phyloP scores from a whole-genome alignment of 2,329 filamentous ascomycete species.

The Chrysosporium queenslandicum region DNA sequence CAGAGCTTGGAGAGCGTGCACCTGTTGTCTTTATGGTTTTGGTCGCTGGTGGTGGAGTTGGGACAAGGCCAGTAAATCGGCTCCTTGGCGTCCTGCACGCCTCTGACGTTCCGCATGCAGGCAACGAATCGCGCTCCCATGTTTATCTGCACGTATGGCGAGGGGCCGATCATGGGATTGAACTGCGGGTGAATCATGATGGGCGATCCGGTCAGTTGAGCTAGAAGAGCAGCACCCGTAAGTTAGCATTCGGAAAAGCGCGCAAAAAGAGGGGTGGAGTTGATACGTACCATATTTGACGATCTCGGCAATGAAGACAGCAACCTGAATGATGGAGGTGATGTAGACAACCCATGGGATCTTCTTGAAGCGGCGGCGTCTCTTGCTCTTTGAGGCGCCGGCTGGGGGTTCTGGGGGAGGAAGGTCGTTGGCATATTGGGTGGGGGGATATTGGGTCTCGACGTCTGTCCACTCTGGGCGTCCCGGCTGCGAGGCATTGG shows the following conservation, averaged over 20 bases:
- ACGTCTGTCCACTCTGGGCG: conserved; percentile 35
- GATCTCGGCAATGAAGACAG: conserved; percentile 81
- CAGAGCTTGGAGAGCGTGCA: conserved; percentile 75
- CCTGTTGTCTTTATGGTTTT: conserved; percentile 39
- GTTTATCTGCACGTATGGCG: conserved; percentile 80
- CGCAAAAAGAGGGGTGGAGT: too few species aligned
- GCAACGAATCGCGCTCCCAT: conserved; percentile 90
- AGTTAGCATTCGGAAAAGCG: too few species aligned
- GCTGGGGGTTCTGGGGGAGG: conserved; percentile 20
- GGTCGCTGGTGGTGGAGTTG: conserved; percentile 55
- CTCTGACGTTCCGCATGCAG: conserved; percentile 72
- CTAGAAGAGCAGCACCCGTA: conserved; percentile 42
- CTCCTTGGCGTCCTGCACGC: conserved; percentile 31
- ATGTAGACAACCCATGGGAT: conserved; percentile 74
- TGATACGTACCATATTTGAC: conserved; percentile 64
- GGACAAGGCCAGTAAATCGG: conserved; percentile 63
- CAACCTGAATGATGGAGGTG: conserved; percentile 65
- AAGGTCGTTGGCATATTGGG: conserved; percentile 46
- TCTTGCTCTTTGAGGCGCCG: conserved; percentile 25
- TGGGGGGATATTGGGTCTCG: conserved; percentile 39
- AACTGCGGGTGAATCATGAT: conserved; percentile 66
- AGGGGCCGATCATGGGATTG: conserved; percentile 96
- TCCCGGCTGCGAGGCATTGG: conserved; percentile 27
- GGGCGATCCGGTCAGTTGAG: conserved; percentile 61
- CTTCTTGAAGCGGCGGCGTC: conserved; percentile 48